phyloP scores from a whole-genome alignment of 2,329 filamentous ascomycete species.

The Cyphellophora europaea region DNA sequence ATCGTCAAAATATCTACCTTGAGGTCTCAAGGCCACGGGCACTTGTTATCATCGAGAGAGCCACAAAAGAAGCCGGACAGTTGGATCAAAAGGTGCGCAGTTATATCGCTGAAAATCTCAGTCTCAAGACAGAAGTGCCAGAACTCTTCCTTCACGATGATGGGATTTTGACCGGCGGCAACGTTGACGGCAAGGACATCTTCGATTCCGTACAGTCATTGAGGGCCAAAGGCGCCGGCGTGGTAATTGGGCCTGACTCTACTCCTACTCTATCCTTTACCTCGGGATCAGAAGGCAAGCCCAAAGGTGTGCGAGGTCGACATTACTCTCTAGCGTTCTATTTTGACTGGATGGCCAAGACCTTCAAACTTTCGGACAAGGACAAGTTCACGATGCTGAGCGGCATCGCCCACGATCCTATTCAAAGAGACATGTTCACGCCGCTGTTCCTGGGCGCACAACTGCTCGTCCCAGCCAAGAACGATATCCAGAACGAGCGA shows the following conservation, averaged over 20 bases:
- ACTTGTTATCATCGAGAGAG: conserved; percentile 64
- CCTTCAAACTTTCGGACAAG: conserved; percentile 62
- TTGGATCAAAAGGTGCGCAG: conserved; percentile 49
- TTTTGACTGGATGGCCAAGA: conserved; percentile 87
- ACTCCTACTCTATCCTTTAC: conserved; percentile 68
- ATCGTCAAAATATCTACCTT: conserved; percentile 72
- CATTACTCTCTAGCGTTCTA: conserved; percentile 82
- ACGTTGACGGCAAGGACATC: conserved; percentile 56
- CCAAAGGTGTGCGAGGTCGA: conserved; percentile 78
- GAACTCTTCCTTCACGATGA: conserved; percentile 62
- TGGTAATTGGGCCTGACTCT: conserved; percentile 79
- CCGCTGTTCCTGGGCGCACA: conserved; percentile 78
- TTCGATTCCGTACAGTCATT: conserved; percentile 46
- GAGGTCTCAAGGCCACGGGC: conserved; percentile 68
- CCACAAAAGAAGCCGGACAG: conserved; percentile 58
- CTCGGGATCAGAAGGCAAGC: conserved; percentile 63
- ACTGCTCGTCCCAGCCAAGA: conserved; percentile 66
- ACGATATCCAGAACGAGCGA: conserved; percentile 78
- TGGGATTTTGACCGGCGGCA: conserved; percentile 63
- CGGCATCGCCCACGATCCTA: conserved; percentile 63
- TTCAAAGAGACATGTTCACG: conserved; percentile 69
- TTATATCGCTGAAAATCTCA: conserved; percentile 65
- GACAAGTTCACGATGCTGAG: conserved; percentile 74
- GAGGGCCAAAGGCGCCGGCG: conserved; percentile 53
- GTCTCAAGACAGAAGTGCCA: conserved; percentile 65